Conservation (phyloP, 345 rosid genomes). For the Xanthoceras sorbifolium region DNA sequence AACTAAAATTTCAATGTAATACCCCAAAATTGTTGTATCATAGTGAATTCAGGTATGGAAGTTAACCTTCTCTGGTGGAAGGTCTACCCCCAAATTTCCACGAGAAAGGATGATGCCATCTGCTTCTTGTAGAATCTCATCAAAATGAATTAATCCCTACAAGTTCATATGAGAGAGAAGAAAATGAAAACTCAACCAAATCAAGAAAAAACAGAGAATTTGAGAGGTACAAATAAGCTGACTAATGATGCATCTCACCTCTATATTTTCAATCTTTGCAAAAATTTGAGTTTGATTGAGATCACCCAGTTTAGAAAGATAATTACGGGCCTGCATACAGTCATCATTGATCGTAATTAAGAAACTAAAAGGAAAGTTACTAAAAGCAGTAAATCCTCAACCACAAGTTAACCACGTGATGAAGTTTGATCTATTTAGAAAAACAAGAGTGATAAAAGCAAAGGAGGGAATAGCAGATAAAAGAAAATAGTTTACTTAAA, state of each 20-base stretch:
- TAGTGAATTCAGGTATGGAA: neutral
- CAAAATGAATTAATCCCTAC: constrained; percentile 66
- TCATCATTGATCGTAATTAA: constrained; percentile 9
- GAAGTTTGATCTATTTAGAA: neutral
- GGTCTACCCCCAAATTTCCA: constrained; percentile 76
- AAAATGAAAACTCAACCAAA: constrained; percentile 15
- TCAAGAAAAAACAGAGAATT: neutral
- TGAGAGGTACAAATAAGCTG: neutral
- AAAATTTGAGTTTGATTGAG: constrained; percentile 63
- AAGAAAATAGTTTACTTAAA: neutral
- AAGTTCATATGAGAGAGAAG: constrained; percentile 9
- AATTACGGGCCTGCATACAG: constrained; percentile 56
- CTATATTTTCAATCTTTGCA: constrained; percentile 69
- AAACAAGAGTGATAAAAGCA: neutral
- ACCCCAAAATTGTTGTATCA: neutral
- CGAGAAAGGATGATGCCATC: constrained; percentile 72
- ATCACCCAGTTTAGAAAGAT: constrained; percentile 51
- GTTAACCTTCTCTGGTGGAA: constrained; percentile 73
- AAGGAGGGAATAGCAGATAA: constrained; percentile 4
- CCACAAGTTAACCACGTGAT: neutral
- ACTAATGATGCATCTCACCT: constrained; percentile 37
- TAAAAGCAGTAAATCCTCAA: neutral
- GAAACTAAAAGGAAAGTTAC: constrained; percentile 6
- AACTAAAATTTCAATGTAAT: neutral
- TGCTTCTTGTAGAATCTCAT: constrained; percentile 71